Evolutionary conservation across 345 rosid species (phyloP).

Genomic region (Fremontodendron californicum): DNA sequence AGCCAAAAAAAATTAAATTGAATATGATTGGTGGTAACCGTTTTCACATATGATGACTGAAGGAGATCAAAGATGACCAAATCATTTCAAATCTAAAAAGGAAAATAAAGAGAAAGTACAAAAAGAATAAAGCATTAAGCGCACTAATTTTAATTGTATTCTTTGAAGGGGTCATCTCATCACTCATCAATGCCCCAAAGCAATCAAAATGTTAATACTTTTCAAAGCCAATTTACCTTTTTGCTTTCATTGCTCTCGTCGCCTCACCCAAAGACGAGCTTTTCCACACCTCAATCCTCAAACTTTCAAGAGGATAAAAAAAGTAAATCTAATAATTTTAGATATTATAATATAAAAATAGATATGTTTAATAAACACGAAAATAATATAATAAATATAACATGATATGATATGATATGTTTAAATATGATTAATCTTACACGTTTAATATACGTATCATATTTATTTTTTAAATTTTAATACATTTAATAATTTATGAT

Average conservation of each 20-base stretch:
- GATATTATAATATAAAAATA: too few species aligned
- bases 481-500: too few species aligned
- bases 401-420: too few species aligned
- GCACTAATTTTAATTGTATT: constrained; percentile 36
- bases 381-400: too few species aligned
- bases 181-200: constrained; percentile 26
- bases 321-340: too few species aligned
- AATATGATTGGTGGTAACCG: constrained; percentile 6
- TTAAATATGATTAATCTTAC: too few species aligned
- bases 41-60: constrained; percentile 9
- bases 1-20: background rate
- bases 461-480: too few species aligned
- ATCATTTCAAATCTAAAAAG: constrained; percentile 10
- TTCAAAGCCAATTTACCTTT: constrained; percentile 35
- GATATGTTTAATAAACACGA: too few species aligned
- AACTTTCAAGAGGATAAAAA: too few species aligned
- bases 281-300: too few species aligned
- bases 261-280: constrained; percentile 34
- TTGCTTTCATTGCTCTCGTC: constrained; percentile 24
- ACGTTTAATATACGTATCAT: too few species aligned
- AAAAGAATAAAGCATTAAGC: constrained; percentile 9
- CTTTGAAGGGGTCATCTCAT: constrained; percentile 41
- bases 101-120: constrained; percentile 10
- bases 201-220: constrained; percentile 15
- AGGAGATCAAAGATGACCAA: background rate